Base-by-base conservation (phyloP, 768 basidiomycete genomes). In the Fomitopsis pulvina region DNA sequence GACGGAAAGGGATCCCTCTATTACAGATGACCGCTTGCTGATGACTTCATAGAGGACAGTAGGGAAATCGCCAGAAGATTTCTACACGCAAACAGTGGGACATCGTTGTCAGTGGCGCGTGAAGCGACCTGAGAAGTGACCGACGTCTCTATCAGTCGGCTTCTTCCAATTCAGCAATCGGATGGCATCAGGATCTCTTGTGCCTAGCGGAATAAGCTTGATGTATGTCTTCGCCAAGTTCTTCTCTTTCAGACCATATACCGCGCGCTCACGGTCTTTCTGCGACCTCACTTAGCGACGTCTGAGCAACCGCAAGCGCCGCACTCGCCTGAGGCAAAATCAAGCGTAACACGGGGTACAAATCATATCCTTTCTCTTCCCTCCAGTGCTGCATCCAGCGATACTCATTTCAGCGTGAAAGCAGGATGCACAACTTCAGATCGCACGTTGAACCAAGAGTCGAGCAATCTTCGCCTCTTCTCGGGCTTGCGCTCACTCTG, bases 241-340 rank as follows among this genome's bases (percentile, higher is more conserved):
- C 69, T 87, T 88, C 71, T 99, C 96, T 64, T 99, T 99, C 56
- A 96, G 67, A 12, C 92, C 90, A 65, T 98, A 99, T 0, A 93
- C 84, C 0, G 90, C 79, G 47, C 96, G 82, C 54, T 97, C 92
- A 28, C 86, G 78, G 64, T 98, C 96, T 79, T 96, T 90, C 92
- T 98, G 64, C 20, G 51, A 44, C 43, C 26, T 1, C 28, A 45
- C 61, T 46, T 54, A 47, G 51, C 7, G 16, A 18, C 12, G 7
- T 11, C 9, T n/a, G 8, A 1, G 25, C 20, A 11, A 2, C 20
- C 11, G 12, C 8, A 32, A 2, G 29, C 2, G 34, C 20, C 37
- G 41, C 25, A 25, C 67, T 50, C 66, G 77, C 91, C 76, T 96
- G 94, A 5, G 96, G 96, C 34, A 99, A 73, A 45, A 99, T 73